Conservation (phyloP, 257 asterid species). For the Linderniella brevidens region DNA sequence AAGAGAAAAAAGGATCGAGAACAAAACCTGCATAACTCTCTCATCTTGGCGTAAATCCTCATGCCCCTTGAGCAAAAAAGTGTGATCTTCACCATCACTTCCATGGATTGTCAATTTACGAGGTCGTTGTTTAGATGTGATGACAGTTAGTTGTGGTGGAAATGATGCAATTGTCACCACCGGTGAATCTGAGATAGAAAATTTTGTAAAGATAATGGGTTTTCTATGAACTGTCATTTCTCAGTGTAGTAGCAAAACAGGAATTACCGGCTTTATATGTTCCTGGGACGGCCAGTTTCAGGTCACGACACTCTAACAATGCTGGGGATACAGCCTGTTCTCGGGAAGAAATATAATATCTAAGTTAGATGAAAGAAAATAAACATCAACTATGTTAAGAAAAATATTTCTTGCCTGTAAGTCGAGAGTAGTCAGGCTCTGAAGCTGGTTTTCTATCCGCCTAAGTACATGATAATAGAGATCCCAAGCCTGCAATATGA, state of each 20-base stretch:
- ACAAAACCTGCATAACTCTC: constrained; percentile 96
- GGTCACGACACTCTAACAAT: constrained; percentile 70
- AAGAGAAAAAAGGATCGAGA: background rate
- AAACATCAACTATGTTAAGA: constrained; percentile 4
- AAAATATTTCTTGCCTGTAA: constrained; percentile 53
- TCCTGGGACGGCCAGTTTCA: constrained; percentile 97
- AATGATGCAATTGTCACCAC: constrained; percentile 91
- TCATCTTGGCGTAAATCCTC: constrained; percentile 99
- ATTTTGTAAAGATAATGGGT: background rate
- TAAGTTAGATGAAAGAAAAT: constrained; percentile 9
- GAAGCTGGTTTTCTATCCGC: constrained; percentile 96
- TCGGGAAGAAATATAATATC: constrained; percentile 10
- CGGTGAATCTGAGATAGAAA: constrained; percentile 40
- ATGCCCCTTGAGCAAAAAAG: constrained; percentile 91
- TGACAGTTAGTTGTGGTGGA: constrained; percentile 92
- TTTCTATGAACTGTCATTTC: too few species aligned
- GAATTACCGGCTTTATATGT: constrained; percentile 78
- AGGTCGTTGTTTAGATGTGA: constrained; percentile 96
- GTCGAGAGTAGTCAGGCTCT: constrained; percentile 80
- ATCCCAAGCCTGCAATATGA: constrained; percentile 82
- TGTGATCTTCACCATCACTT: constrained; percentile 92
- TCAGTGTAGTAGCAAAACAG: background rate
- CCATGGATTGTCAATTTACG: constrained; percentile 92
- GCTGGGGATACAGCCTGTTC: constrained; percentile 88
- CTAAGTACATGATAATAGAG: constrained; percentile 85